Evolutionary conservation across 1,284 basidiomycete species (phyloP).

Genomic region (Ustilago shanxiensis): DNA sequence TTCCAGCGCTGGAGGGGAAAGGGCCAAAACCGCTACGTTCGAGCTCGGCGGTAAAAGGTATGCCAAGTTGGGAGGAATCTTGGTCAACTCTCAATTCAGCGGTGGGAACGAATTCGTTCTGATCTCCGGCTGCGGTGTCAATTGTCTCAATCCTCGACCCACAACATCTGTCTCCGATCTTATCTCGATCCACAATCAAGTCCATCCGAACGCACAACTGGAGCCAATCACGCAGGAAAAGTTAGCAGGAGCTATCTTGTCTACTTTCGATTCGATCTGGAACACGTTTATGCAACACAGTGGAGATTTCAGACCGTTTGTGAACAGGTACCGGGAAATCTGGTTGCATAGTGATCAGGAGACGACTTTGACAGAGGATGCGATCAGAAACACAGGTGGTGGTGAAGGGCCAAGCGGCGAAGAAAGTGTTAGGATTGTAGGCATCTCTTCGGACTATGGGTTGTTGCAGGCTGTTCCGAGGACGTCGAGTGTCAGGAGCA

Average conservation of each 20-base stretch:
- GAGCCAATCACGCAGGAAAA: conserved; percentile 78
- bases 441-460: conserved; percentile 89
- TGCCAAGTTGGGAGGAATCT: conserved; percentile 76
- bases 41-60: conserved; percentile 55
- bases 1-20: conserved; percentile 69
- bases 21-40: conserved; percentile 71
- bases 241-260: conserved; percentile 82
- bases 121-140: conserved; percentile 87
- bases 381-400: conserved; percentile 11
- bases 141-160: conserved; percentile 85
- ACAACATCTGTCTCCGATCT: conserved; percentile 85
- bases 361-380: conserved; percentile 34
- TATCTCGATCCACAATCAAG: conserved; percentile 71
- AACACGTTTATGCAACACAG: conserved; percentile 75
- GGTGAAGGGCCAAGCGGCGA: conserved; percentile 3
- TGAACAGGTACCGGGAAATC: conserved; percentile 76
- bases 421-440: conserved; percentile 79
- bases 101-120: conserved; percentile 80
- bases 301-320: conserved; percentile 68
- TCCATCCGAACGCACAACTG: conserved; percentile 74
- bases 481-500: conserved; percentile 15
- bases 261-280: conserved; percentile 85
- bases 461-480: conserved; percentile 83
- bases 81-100: conserved; percentile 88
- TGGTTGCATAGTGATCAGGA: conserved; percentile 85